Base-by-base conservation (phyloP, 805 yeast species). In the Osmozyma mogii region DNA sequence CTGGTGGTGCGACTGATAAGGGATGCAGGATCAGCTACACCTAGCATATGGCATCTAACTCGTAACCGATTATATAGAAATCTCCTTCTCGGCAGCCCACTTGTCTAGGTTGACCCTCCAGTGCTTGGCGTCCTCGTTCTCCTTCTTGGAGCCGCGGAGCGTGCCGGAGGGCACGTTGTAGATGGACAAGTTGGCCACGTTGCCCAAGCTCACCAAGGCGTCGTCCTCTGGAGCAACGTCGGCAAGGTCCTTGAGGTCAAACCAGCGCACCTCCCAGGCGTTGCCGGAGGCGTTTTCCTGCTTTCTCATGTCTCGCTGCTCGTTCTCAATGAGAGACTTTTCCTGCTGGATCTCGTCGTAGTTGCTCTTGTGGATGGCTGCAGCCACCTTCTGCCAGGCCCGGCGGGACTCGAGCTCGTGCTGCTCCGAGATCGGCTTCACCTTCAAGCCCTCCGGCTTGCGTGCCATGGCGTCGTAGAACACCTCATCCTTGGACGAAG, bases 381-480 rank as follows among this genome's bases (percentile, higher is more conserved):
- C 84, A 0, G 96, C 95, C 15, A 92, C 97, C 41, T 77, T 72
- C 29, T 52, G 46, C 98, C 98, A 89, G 9, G 96, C 96, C 45
- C 65, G 74, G 61, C 96, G 79, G 34, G 84, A 69, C 60, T 89
- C 98, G 44, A 88, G 66, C 20, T 62, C 72, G 54, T 80, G 70
- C 61, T 92, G 97, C 40, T 82, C 66, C 43, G 75, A 85, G 30
- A 84, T 63, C 28, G 95, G 94, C 56, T 84, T 87, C 27, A 89
- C 95, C 11, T 42, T 41, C 31, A 88, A 62, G 25, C 67, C 73
- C 38, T 75, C 76, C 4, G 78, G 70, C 19, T 57, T 53, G 19
- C 59, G 52, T 24, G 56, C 58, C 23, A 52, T 49, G 3, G 85
- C 82, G 52, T 81, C 84, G 49, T 77, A 78, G 49, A 83, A 83